Evolutionary conservation across 2,329 filamentous ascomycete genomes (phyloP).

Genomic region (Allantophomopsis lycopodina): DNA sequence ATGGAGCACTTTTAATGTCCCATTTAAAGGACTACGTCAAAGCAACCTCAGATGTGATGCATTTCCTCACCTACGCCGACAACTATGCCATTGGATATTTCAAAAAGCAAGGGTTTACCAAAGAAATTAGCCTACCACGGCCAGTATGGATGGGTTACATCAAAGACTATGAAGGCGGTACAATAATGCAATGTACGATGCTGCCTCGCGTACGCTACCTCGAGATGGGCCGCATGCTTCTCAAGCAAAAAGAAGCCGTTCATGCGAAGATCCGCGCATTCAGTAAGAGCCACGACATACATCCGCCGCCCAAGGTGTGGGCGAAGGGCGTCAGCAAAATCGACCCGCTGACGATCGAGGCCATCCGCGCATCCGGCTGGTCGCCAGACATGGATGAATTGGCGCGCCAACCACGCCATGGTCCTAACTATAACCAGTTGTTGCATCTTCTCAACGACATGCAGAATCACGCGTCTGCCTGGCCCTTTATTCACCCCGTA

Average conservation of each 20-base stretch:
- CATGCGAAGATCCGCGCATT: constrained; percentile 90
- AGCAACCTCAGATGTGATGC: constrained; percentile 91
- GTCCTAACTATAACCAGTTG: constrained; percentile 90
- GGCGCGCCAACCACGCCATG: constrained; percentile 85
- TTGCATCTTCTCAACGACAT: constrained; percentile 87
- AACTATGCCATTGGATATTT: constrained; percentile 99
- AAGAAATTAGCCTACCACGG: constrained; percentile 87
- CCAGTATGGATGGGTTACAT: constrained; percentile 98
- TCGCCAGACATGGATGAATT: constrained; percentile 96
- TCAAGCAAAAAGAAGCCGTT: constrained; percentile 94
- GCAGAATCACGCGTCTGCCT: constrained; percentile 84
- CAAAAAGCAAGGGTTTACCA: constrained; percentile 98
- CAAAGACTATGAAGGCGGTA: constrained; percentile 97
- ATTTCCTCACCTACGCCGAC: constrained; percentile 96
- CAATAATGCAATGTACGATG: constrained; percentile 99
- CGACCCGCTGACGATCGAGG: constrained; percentile 73
- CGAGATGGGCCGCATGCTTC: constrained; percentile 80
- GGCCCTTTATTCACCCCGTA: constrained; percentile 90
- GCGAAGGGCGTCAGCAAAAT: constrained; percentile 60
- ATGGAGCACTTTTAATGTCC: constrained; percentile 95
- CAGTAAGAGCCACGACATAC: constrained; percentile 76
- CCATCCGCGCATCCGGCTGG: constrained; percentile 89
- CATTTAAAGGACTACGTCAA: constrained; percentile 98
- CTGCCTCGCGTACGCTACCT: constrained; percentile 88
- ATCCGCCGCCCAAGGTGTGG: constrained; percentile 78